Conservation (phyloP, 208 protist genomes). For the Acanthamoeba castellanii region DNA sequence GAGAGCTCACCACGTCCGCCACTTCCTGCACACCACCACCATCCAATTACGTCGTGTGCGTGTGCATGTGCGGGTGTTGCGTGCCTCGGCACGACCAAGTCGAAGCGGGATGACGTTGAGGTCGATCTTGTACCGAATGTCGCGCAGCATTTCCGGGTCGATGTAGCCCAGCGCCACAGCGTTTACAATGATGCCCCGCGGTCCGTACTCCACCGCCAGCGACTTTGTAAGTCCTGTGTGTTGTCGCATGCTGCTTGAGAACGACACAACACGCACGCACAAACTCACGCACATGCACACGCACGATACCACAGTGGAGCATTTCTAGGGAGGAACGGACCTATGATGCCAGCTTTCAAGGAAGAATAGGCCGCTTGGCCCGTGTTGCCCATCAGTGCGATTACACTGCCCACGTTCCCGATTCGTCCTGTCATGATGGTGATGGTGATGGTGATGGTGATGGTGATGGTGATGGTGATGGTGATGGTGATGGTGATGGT, state of each 20-base stretch:
- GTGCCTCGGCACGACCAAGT: neutral
- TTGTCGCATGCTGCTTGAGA: neutral
- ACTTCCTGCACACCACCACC: slow-evolving; percentile 58
- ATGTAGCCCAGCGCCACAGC: slow-evolving; percentile 53
- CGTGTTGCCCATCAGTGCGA: slow-evolving; percentile 56
- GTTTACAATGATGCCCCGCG: slow-evolving; percentile 51
- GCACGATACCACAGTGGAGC: no score
- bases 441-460: no score
- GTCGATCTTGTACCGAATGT: neutral
- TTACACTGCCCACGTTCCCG: slow-evolving; percentile 19
- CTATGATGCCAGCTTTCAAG: neutral
- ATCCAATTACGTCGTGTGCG: neutral
- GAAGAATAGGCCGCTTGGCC: slow-evolving; percentile 49
- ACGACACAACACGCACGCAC: neutral
- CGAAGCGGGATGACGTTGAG: slow-evolving; percentile 27
- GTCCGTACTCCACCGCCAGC: slow-evolving; percentile 36
- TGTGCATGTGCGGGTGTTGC: neutral
- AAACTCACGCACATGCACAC: no score
- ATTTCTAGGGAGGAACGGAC: no score
- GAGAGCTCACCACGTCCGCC: slow-evolving; percentile 14
- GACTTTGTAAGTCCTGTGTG: slow-evolving; percentile 9
- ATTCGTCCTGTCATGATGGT: slow-evolving; percentile 16
- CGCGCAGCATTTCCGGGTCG: slow-evolving; percentile 27
- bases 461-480: no score
- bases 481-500: no score